Evolutionary conservation across 2,329 filamentous ascomycete genomes (phyloP).

Genomic region (Fusarium annulatum): DNA sequence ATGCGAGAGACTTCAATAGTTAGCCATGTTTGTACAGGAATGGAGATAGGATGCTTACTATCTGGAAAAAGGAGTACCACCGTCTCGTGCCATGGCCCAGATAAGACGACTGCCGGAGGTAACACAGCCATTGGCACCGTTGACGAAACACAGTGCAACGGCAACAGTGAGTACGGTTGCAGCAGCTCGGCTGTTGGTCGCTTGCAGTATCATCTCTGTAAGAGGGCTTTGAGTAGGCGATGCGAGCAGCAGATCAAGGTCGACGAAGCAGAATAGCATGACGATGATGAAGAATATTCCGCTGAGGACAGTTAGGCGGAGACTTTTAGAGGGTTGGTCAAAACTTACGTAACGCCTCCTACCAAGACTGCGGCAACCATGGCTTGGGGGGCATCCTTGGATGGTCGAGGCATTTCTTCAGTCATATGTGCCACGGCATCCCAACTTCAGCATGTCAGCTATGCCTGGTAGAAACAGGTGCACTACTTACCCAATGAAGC

Average conservation of each 20-base stretch:
- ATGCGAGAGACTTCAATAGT: conserved; percentile 44
- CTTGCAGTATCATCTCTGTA: conserved; percentile 57
- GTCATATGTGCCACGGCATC: conserved; percentile 59
- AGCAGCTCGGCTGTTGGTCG: conserved; percentile 52
- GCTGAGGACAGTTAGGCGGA: conserved; percentile 25
- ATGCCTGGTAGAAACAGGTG: accelerated
- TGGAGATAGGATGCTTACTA: conserved; percentile 8
- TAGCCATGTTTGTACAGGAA: not conserved
- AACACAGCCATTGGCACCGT: conserved; percentile 57
- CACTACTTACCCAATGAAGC: conserved; percentile 45
- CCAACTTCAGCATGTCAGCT: conserved; percentile 45
- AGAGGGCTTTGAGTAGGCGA: conserved; percentile 58
- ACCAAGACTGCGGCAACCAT: conserved; percentile 54
- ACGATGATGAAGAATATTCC: conserved; percentile 54
- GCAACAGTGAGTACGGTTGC: conserved; percentile 56
- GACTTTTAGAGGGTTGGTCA: not conserved
- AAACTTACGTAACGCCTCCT: conserved; percentile 54
- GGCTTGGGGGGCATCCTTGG: conserved; percentile 54
- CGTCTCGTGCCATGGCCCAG: conserved; percentile 60
- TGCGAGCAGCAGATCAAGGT: conserved; percentile 50
- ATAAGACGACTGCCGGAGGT: conserved; percentile 57
- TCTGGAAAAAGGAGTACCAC: conserved; percentile 50
- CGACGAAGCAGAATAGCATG: conserved; percentile 56
- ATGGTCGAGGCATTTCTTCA: conserved; percentile 58
- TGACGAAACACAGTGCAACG: conserved; percentile 57